phyloP scores from a whole-genome alignment of 2,329 filamentous ascomycete species.

The Elsinoe arachidis region DNA sequence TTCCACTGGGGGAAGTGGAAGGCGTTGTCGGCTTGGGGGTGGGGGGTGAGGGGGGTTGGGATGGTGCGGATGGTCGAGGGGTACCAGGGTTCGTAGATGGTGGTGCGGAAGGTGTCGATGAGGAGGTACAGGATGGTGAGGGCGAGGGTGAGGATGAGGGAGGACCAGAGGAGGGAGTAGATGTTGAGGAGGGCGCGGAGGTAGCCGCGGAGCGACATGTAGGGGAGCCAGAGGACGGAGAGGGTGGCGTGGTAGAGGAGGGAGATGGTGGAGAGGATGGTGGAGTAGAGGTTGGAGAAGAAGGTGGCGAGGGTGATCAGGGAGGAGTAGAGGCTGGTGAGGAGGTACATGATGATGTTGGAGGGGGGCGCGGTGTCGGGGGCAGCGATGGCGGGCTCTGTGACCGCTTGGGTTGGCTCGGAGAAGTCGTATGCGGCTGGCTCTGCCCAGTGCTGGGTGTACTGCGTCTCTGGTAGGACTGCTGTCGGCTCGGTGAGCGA shows the following conservation, averaged over 20 bases:
- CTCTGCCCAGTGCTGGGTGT: too few relatives aligned
- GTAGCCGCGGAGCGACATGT: not conserved
- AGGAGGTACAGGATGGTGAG: not conserved
- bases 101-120: not conserved
- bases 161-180: not conserved
- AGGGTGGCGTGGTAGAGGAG: not conserved
- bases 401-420: too few relatives aligned
- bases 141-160: not conserved
- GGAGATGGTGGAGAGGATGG: not conserved
- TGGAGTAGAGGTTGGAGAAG: not conserved
- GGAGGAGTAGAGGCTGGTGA: not conserved
- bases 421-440: too few relatives aligned
- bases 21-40: not conserved
- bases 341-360: too few relatives aligned
- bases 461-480: too few relatives aligned
- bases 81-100: not conserved
- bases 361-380: too few relatives aligned
- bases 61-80: not conserved
- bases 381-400: too few relatives aligned
- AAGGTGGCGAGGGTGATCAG: not conserved
- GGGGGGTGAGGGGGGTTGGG: not conserved
- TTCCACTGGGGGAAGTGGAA: not conserved
- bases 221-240: not conserved
- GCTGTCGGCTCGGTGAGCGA: too few relatives aligned
- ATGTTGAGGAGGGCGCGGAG: not conserved